Conservation (phyloP, 805 yeast species). For the Candida insectorum region DNA sequence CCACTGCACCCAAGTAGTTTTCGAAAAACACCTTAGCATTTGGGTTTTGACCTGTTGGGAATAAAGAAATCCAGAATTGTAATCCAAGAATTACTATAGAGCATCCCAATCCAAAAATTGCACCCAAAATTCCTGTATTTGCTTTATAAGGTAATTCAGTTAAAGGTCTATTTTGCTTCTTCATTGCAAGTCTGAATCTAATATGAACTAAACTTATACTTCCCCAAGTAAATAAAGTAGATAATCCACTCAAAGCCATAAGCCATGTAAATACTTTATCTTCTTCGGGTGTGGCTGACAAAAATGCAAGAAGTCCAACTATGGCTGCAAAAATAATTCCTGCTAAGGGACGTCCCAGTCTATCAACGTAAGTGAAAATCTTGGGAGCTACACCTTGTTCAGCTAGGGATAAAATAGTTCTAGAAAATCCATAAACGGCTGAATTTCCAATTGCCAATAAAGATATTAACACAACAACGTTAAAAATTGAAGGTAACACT, state of each 20-base stretch:
- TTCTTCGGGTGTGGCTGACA: constrained; percentile 37
- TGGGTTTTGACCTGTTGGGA: constrained; percentile 25
- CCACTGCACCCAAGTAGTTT: constrained; percentile 50
- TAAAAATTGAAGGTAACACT: constrained; percentile 41
- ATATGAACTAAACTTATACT: constrained; percentile 30
- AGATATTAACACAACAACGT: constrained; percentile 39
- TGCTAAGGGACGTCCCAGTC: constrained; percentile 37
- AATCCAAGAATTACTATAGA: constrained; percentile 24
- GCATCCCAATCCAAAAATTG: constrained; percentile 16
- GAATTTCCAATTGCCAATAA: constrained; percentile 42
- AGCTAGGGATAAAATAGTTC: constrained; percentile 38
- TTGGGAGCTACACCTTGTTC: constrained; percentile 40
- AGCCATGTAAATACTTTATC: constrained; percentile 35
- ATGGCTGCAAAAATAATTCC: constrained; percentile 32
- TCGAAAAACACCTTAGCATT: constrained; percentile 48
- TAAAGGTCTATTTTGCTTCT: constrained; percentile 34
- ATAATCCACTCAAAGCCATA: constrained; percentile 31
- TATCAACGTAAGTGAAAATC: constrained; percentile 33
- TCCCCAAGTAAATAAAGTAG: constrained; percentile 35
- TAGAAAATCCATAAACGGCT: constrained; percentile 41
- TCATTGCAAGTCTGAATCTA: constrained; percentile 30
- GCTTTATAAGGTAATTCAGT: constrained; percentile 54
- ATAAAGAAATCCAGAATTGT: constrained; percentile 35
- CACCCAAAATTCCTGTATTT: constrained; percentile 41
- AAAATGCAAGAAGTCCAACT: constrained; percentile 37